These are phyloP conservation scores for Scedosporium aurantiacum DNA, from an alignment of 2,329 filamentous ascomycete genomes.

Conservation along the genomic window DNA sequence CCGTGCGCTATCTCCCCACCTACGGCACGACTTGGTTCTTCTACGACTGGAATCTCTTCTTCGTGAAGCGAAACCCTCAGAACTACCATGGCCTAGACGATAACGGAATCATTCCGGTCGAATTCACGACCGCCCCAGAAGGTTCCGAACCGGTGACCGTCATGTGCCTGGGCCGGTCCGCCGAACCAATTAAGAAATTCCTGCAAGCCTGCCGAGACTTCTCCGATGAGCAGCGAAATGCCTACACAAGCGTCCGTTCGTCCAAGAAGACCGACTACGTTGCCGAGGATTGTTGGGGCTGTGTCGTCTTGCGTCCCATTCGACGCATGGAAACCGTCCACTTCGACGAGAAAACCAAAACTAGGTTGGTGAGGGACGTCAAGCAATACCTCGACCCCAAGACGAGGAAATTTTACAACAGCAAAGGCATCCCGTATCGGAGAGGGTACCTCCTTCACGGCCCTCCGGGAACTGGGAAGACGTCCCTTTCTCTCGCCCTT, in stretches of 20 bases:
- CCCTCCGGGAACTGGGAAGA: slow-evolving; percentile 65
- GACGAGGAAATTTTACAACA: slow-evolving; percentile 62
- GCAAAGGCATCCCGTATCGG: slow-evolving; percentile 63
- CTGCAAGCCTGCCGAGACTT: slow-evolving; percentile 7
- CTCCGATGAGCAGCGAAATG: too few species aligned
- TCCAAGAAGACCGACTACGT: too few species aligned
- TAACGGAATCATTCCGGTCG: slow-evolving; percentile 13
- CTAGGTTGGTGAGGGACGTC: slow-evolving; percentile 56
- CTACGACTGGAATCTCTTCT: slow-evolving; percentile 19
- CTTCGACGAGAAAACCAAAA: slow-evolving; percentile 56
- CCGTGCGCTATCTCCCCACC: slow-evolving; percentile 25
- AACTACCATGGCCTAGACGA: slow-evolving; percentile 10
- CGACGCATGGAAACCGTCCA: slow-evolving; percentile 67
- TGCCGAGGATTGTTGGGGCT: slow-evolving; percentile 20
- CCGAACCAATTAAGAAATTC: slow-evolving; percentile 18
- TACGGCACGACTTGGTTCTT: slow-evolving; percentile 26
- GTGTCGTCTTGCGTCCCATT: slow-evolving; percentile 43
- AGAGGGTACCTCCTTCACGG: slow-evolving; percentile 71
- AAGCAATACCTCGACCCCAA: slow-evolving; percentile 66
- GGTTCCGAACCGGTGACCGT: slow-evolving; percentile 25
- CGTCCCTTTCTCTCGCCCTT: slow-evolving; percentile 53
- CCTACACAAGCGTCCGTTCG: too few species aligned
- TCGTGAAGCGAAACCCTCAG: slow-evolving; percentile 21
- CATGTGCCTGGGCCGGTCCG: slow-evolving; percentile 25
- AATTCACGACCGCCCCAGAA: slow-evolving; percentile 21